Conservation (phyloP, 2,329 filamentous ascomycete species). For the Hypoxylon sp. region DNA sequence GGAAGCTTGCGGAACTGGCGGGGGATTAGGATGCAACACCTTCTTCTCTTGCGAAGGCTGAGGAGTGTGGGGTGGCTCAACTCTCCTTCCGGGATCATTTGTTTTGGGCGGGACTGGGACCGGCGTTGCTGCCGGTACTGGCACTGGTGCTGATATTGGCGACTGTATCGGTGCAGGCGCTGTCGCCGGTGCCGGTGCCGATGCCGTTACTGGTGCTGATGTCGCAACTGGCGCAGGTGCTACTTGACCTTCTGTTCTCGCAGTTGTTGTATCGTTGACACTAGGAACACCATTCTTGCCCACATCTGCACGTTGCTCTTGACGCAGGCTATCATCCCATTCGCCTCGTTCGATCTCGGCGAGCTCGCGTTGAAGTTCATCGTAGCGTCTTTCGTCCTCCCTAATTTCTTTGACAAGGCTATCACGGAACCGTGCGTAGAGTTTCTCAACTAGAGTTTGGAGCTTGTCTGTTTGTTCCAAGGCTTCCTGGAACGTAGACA, state of each 20-base stretch:
- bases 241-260: conserved; percentile 45
- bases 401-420: conserved; percentile 78
- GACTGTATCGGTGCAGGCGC: conserved; percentile 17
- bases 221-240: conserved; percentile 37
- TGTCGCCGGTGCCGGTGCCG: conserved; percentile 20
- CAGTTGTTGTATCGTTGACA: conserved; percentile 36
- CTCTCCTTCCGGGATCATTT: conserved; percentile 41
- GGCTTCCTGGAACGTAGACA: conserved; percentile 77
- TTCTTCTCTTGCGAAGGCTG: conserved; percentile 49
- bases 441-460: conserved; percentile 77
- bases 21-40: conserved; percentile 47
- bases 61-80: conserved; percentile 43
- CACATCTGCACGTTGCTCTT: conserved; percentile 38
- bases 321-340: conserved; percentile 48
- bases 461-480: conserved; percentile 77
- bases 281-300: conserved; percentile 37
- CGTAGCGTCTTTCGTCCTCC: conserved; percentile 79
- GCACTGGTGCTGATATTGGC: conserved; percentile 16
- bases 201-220: conserved; percentile 14
- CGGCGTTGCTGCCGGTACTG: conserved; percentile 34
- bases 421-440: conserved; percentile 83
- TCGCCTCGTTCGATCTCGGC: conserved; percentile 73
- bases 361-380: conserved; percentile 76
- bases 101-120: conserved; percentile 38
- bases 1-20: conserved; percentile 43